Evolutionary conservation across 139 green algal species (phyloP), one percentile per base, ranked within the genome.

Genomic region (Spirogloea muscicola): DNA sequence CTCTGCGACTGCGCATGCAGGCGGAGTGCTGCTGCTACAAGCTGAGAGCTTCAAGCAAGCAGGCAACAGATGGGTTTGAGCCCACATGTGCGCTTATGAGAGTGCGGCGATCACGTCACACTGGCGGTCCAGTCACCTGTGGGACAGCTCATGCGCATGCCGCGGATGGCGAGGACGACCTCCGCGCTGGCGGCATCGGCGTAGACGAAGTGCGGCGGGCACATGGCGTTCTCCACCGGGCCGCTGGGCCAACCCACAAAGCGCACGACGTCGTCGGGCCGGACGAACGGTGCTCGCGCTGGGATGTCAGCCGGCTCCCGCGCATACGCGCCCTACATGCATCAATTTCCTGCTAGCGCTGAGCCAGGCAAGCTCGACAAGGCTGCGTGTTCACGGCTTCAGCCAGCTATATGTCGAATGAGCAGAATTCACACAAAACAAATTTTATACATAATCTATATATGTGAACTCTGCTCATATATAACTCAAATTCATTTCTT

Each of bases 121-220:
- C 21, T 31, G 46, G 46, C 21, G 46, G 21, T 21, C 21, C 21
- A 55, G 10, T 51, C 10, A 68, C 59, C 59, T 68, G 59, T 68
- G n/a, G 59, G 13, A 6, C 59, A 58, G 25, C 5, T 6, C 5
- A 68, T 29, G 25, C 59, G 59, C 59, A 68, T 68, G 41, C 59
- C 59, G 5, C 59, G 59, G 3, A 68, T 37, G 27, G 33, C 3
- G 29, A 68, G 10, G 29, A 68, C 59, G 4, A 68, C 25, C 42
- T 68, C 59, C 27, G 5, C 9, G 5, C 59, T 29, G 10, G 13
- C 37, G 29, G 43, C 9, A 68, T 68, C 59, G 25, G 27, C 10
- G 27, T 58, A 68, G 43, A 68, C 48, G 27, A 68, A 68, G 59
- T 68, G 59, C 29, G 59, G 59, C 10, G 59, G 59, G 46, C 59